These are phyloP conservation scores for Candida germanica DNA, from an alignment of 805 yeast genomes.

Conservation along the genomic window DNA sequence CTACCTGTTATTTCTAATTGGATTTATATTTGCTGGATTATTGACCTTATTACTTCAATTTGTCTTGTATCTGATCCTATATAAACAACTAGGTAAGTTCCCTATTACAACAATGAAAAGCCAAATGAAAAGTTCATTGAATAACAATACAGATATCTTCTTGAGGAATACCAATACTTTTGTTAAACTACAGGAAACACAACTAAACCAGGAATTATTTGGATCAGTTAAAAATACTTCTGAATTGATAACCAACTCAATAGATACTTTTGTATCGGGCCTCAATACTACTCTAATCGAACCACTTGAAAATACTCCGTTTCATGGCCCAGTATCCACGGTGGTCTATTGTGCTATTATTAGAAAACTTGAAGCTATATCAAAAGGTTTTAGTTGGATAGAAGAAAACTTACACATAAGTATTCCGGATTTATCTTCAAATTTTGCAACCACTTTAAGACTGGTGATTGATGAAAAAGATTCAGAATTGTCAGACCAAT, in stretches of 20 bases:
- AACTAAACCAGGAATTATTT: slow-evolving; percentile 61
- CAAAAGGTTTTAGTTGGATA: slow-evolving; percentile 78
- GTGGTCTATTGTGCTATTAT: slow-evolving; percentile 80
- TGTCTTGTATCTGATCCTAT: slow-evolving; percentile 36
- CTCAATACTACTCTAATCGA: slow-evolving; percentile 57
- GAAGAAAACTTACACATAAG: slow-evolving; percentile 56
- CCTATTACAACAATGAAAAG: slow-evolving; percentile 4
- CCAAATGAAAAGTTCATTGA: slow-evolving; percentile 1
- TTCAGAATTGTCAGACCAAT: background rate
- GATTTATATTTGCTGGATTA: slow-evolving; percentile 58
- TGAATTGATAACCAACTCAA: slow-evolving; percentile 54
- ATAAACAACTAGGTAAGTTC: slow-evolving; percentile 12
- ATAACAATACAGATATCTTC: slow-evolving; percentile 5
- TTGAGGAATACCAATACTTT: slow-evolving; percentile 49
- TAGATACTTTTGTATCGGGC: slow-evolving; percentile 51
- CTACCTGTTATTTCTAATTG: slow-evolving; percentile 47
- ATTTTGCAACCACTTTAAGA: slow-evolving; percentile 2
- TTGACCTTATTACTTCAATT: slow-evolving; percentile 53
- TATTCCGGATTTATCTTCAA: slow-evolving; percentile 48
- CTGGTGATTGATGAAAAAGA: slow-evolving; percentile 4
- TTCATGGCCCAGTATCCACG: slow-evolving; percentile 59
- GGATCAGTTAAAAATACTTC: slow-evolving; percentile 65
- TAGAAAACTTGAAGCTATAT: slow-evolving; percentile 61
- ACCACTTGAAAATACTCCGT: slow-evolving; percentile 65
- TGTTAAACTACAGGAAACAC: slow-evolving; percentile 45